Conservation (phyloP, 176 grass and related monocot species). For the Rhynchospora tenuis region DNA sequence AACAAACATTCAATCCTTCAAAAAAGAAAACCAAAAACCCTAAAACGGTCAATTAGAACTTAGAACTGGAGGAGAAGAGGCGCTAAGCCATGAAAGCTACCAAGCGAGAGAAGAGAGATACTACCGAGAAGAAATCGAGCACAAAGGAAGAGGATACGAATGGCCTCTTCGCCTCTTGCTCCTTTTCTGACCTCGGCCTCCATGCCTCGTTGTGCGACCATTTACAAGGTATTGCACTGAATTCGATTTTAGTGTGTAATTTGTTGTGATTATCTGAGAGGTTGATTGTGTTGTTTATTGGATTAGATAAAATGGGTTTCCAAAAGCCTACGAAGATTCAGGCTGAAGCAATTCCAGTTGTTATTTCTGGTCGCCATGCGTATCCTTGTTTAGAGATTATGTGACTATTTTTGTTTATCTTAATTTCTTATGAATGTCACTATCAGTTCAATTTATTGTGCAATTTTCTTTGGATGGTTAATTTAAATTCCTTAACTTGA, state of each 20-base stretch:
- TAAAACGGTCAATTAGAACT: neutral
- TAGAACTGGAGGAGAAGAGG: neutral
- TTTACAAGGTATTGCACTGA: slow-evolving; percentile 47
- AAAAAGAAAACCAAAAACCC: neutral
- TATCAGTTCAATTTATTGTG: neutral
- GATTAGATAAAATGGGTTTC: slow-evolving; percentile 86
- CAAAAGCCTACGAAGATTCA: slow-evolving; percentile 72
- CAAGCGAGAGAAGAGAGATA: slow-evolving; percentile 25
- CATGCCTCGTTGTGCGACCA: slow-evolving; percentile 63
- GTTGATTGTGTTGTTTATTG: neutral
- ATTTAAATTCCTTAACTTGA: slow-evolving; percentile 7
- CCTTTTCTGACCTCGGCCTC: slow-evolving; percentile 67
- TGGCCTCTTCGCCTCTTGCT: slow-evolving; percentile 60
- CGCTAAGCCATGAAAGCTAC: slow-evolving; percentile 25
- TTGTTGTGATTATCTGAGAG: neutral
- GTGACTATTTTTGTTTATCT: neutral
- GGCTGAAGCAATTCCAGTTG: slow-evolving; percentile 74
- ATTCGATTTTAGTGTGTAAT: neutral
- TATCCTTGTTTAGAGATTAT: slow-evolving; percentile 21
- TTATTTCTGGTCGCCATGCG: slow-evolving; percentile 76
- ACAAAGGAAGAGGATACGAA: slow-evolving; percentile 11
- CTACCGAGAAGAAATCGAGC: neutral
- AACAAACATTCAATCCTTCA: neutral
- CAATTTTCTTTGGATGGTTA: neutral
- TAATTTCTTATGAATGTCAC: neutral